Base-by-base conservation (phyloP, 805 yeast genomes). In the Brettanomyces naardenensis region DNA sequence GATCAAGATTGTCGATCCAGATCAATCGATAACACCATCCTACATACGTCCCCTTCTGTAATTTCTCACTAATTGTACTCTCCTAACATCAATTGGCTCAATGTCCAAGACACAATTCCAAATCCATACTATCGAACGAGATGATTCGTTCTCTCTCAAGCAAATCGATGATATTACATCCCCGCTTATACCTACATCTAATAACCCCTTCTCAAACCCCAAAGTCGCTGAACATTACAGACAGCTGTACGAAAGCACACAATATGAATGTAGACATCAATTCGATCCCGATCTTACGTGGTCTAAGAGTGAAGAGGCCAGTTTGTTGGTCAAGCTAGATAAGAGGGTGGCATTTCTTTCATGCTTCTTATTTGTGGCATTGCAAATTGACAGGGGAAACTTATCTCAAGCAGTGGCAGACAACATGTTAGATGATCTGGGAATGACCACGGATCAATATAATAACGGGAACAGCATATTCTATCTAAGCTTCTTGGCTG, bases 261-360 rank as follows among this genome's bases (percentile, higher is more conserved):
- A 68, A 7, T 78, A 78, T 48, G 85, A 78, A 49, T 69, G 80
- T 43, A 61, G 72, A 18, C 58, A 63, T 27, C 63, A 63, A 15
- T 72, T 79, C 48, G 84, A 80, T 49, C 80, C 84, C 0, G 62
- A 63, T 0, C 66, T 76, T 27, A 63, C 65, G 9, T 78, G 84
- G 85, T 61, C 72, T 0, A 45, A 44, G 4, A 60, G 65, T 35
- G 82, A 75, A 48, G 83, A 78, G 41, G 59, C 56, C 25, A 60
- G 53, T 29, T 49, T 78, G 5, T 52, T 68, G 11, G 49, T 73
- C 53, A 76, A 73, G 48, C 61, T 74, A 31, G 83, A 80, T 43
- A 64, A 64, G 59, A 59, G 68, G 31, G 81, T 79, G 21, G 62
- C 76, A 5, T 54, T 75, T 23, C 65, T 78, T 65, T 80, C 81